A percentile compares a stretch with the other conserved stretches of the same genome.
Evolutionary conservation across 768 basidiomycete genomes (phyloP).

Genomic region (Psilocybe tampanensis): DNA sequence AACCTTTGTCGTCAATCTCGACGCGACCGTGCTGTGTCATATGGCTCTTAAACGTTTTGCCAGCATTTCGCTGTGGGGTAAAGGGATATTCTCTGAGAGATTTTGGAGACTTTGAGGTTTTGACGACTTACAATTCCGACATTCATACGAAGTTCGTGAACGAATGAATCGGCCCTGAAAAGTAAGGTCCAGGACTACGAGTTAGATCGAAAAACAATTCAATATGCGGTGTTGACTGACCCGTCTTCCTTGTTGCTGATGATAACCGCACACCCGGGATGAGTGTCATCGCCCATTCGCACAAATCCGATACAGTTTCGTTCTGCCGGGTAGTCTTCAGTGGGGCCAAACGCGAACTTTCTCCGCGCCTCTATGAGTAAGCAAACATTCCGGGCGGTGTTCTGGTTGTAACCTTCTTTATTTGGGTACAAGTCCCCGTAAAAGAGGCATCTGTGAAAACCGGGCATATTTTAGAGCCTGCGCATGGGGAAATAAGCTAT

Average conservation of each 20-base stretch:
- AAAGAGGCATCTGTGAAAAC: slow-evolving; percentile 70
- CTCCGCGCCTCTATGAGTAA: slow-evolving; percentile 64
- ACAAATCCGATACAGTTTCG: slow-evolving; percentile 74
- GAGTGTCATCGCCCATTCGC: slow-evolving; percentile 57
- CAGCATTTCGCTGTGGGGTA: slow-evolving; percentile 34
- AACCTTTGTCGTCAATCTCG: slow-evolving; percentile 54
- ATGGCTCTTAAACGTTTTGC: slow-evolving; percentile 46
- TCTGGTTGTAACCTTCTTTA: slow-evolving; percentile 61
- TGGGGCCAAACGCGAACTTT: slow-evolving; percentile 66
- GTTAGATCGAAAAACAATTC: not conserved
- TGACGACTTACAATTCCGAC: slow-evolving; percentile 55
- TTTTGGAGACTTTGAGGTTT: slow-evolving; percentile 2
- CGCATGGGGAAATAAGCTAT: slow-evolving; percentile 1
- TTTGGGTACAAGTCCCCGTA: slow-evolving; percentile 84
- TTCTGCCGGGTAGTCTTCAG: slow-evolving; percentile 57
- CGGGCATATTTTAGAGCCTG: slow-evolving; percentile 36
- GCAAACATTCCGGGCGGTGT: slow-evolving; percentile 50
- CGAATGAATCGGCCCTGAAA: slow-evolving; percentile 30
- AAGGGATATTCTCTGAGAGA: not conserved
- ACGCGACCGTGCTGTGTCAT: slow-evolving; percentile 49
- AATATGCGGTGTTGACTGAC: slow-evolving; percentile 24
- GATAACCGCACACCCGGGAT: slow-evolving; percentile 69
- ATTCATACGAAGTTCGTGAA: slow-evolving; percentile 63
- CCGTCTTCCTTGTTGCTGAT: slow-evolving; percentile 59
- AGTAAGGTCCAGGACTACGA: not conserved